Evolutionary conservation across 306 rosid species (phyloP).

Genomic region (Comarum palustre): DNA sequence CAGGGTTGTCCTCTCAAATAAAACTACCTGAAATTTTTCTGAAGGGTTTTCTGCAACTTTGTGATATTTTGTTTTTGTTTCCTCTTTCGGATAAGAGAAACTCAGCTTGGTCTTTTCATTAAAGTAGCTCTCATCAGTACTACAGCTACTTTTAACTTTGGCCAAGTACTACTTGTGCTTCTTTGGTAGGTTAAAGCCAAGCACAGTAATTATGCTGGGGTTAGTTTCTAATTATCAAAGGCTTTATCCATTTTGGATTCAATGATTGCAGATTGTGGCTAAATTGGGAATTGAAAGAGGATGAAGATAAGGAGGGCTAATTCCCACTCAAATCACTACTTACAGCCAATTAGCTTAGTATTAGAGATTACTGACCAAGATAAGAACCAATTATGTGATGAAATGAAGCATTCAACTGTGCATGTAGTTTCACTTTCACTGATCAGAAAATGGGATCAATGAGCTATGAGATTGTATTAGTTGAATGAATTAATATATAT

Average conservation of each 20-base stretch:
- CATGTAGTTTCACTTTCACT: background rate
- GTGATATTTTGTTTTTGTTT: background rate
- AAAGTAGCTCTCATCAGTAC: background rate
- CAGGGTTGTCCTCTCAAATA: slow-evolving; percentile 2
- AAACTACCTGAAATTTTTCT: background rate
- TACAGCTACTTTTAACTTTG: background rate
- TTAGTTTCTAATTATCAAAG: background rate
- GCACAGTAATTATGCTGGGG: background rate
- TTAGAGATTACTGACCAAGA: background rate
- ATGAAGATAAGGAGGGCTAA: background rate
- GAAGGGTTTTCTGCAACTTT: background rate
- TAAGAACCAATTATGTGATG: background rate
- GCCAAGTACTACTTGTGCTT: background rate
- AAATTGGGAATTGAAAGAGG: background rate
- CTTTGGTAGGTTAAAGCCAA: background rate
- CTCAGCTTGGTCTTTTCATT: slow-evolving; percentile 11
- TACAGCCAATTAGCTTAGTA: background rate
- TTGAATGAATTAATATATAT: background rate
- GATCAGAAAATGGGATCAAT: background rate
- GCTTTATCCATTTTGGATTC: background rate
- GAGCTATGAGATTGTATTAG: background rate
- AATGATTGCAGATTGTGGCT: background rate
- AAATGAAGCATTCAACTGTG: background rate
- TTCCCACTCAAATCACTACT: background rate
- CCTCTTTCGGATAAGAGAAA: background rate